Conservation (phyloP, 2,329 filamentous ascomycete species). For the Fusarium sarcochroum region DNA sequence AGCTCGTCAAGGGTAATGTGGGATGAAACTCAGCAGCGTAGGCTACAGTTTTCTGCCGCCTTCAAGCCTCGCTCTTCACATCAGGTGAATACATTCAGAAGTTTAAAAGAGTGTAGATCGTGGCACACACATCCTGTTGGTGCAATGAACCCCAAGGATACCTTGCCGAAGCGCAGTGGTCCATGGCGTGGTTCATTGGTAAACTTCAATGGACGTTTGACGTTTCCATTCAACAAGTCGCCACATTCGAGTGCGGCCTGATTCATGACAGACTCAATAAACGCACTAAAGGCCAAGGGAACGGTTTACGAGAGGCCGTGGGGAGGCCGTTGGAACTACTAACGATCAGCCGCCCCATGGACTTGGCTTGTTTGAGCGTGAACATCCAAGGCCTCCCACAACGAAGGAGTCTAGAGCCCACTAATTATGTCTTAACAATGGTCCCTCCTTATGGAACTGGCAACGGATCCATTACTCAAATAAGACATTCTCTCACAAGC, state of each 20-base stretch:
- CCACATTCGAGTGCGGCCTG: constrained; percentile 1
- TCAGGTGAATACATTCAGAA: neutral
- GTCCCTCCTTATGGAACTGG: neutral
- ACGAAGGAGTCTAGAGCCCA: neutral
- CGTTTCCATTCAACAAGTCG: neutral
- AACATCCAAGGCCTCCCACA: neutral
- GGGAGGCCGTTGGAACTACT: constrained; percentile 2
- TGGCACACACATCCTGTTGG: neutral
- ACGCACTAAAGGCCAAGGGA: constrained; percentile 2
- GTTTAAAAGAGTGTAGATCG: neutral
- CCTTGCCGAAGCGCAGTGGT: neutral
- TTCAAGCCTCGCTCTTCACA: neutral
- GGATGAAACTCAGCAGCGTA: neutral
- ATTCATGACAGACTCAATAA: constrained; percentile 1
- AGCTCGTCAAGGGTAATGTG: neutral
- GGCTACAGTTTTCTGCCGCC: neutral
- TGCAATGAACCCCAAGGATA: neutral
- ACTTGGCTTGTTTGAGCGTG: constrained; percentile 12
- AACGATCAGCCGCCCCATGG: constrained; percentile 3
- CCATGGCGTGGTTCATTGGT: neutral
- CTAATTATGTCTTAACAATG: neutral
- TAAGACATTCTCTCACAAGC: neutral
- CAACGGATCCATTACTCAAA: neutral
- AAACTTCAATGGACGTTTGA: neutral
- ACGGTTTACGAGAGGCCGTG: neutral